Evolutionary conservation across 192 early-diverging fungal genomes (phyloP), one percentile per base, ranked within the genome.

Genomic region (Entomortierella parvispora): DNA sequence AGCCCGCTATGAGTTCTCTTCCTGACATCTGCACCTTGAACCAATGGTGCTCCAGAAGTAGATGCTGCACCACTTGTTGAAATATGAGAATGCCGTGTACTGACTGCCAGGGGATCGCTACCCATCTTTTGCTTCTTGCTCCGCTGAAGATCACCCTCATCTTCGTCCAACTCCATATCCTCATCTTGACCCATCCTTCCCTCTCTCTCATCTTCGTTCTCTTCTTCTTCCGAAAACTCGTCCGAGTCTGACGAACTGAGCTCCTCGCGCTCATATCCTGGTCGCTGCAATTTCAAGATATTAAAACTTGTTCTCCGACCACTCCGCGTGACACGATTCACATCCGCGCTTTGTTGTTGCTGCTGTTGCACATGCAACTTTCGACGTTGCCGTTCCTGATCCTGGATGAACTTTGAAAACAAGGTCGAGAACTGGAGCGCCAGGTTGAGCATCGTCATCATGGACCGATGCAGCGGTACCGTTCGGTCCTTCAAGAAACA

Each of bases 401-500:
- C 71, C 0, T 29, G 23, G 11, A 77, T 64, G 45, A 64, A 77
- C 0, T 45, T 53, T 3, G 65, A 46, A 42, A 77, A 68, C 22
- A 77, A 22, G 3, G 55, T 44, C 15, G 74, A 68, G 22, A 77
- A 77, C 32, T 58, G 49, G n/a, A 77, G 47, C 23, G 48, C 61
- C 0, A 77, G 65, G 26, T 64, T 58, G 4, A 77, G 54, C 51
- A 77, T 68, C 8, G 74, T 77, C 40, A 64, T 37, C 23, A 77
- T 22, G 3, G 65, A 53, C n/a, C 74, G 74, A 40, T 63, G 66
- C 48, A 77, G 17, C 3, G 74, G 74, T 28, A 29, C 10, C 1
- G 74, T 59, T 11, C 65, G 65, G 32, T 77, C 65, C 44, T 68
- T 77, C 14, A 77, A 32, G 33, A 77, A 77, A 31, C 74, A 68